Percentiles rank a stretch among this genome's conserved stretches.
Conservation (phyloP, 768 basidiomycete species). For the Chlorophyllum brunneum region DNA sequence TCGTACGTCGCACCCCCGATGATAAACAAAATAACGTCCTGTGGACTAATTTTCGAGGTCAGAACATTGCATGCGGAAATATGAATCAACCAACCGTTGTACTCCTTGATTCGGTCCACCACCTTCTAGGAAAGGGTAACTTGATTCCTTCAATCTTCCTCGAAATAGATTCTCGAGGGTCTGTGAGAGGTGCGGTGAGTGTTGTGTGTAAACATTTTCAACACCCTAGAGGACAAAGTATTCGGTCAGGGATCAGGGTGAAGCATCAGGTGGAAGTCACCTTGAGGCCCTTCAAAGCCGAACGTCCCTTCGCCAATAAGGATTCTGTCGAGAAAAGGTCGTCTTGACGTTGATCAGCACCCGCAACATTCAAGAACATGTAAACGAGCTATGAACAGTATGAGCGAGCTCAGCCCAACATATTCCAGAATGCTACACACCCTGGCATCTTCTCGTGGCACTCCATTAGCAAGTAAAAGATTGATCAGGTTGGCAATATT, state of each 20-base stretch:
- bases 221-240: constrained; percentile 65
- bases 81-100: constrained; percentile 49
- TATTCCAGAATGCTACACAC: constrained; percentile 30
- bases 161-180: constrained; percentile 88
- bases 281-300: constrained; percentile 93
- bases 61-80: not conserved
- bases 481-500: constrained; percentile 81
- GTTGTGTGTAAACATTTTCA: constrained; percentile 98
- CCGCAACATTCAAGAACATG: constrained; percentile 87
- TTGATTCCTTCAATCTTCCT: constrained; percentile 81
- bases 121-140: constrained; percentile 81
- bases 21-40: constrained; percentile 96
- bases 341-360: constrained; percentile 94
- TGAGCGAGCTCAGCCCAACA: constrained; percentile 12
- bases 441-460: constrained; percentile 71
- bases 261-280: constrained; percentile 32
- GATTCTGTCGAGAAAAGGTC: constrained; percentile 96
- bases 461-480: constrained; percentile 70
- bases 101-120: constrained; percentile 63
- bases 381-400: constrained; percentile 71
- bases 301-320: constrained; percentile 88
- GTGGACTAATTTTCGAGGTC: constrained; percentile 52
- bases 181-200: constrained; percentile 88
- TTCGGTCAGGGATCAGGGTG: not conserved
- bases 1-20: constrained; percentile 96